These are phyloP conservation scores for Suhomyces terraborum DNA, from an alignment of 1,139 yeast genomes.

Conservation along the genomic window DNA sequence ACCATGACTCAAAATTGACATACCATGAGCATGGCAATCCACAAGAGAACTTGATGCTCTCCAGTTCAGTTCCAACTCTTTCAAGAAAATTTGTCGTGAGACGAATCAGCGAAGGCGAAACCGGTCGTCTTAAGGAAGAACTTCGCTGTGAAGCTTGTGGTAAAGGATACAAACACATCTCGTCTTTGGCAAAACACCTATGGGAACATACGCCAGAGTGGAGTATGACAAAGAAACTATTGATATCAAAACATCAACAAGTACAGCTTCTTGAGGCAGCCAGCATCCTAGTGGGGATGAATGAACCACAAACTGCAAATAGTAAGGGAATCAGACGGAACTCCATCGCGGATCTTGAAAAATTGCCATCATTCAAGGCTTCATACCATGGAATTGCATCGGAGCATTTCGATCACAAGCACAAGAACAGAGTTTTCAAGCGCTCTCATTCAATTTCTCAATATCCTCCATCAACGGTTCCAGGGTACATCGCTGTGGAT, in stretches of 20 bases:
- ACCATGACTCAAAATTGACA: slow-evolving; percentile 8
- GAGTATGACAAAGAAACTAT: slow-evolving; percentile 78
- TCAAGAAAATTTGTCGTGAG: slow-evolving; percentile 78
- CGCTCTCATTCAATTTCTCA: slow-evolving; percentile 18
- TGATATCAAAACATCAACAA: slow-evolving; percentile 88
- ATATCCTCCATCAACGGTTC: slow-evolving; percentile 17
- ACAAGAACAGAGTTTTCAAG: slow-evolving; percentile 6
- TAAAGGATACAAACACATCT: slow-evolving; percentile 83
- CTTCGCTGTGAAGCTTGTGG: slow-evolving; percentile 89
- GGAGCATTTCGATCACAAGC: slow-evolving; percentile 5
- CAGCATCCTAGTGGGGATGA: slow-evolving; percentile 80
- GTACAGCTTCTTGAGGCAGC: slow-evolving; percentile 90
- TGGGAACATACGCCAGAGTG: slow-evolving; percentile 90
- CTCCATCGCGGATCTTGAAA: slow-evolving; percentile 12
- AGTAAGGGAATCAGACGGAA: slow-evolving; percentile 20
- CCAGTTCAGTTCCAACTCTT: slow-evolving; percentile 47
- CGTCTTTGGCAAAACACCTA: slow-evolving; percentile 73
- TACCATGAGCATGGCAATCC: slow-evolving; percentile 10
- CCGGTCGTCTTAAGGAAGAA: slow-evolving; percentile 80
- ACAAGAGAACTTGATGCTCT: neutral
- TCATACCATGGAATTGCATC: slow-evolving; percentile 7
- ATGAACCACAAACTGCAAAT: slow-evolving; percentile 37
- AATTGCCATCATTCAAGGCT: slow-evolving; percentile 8
- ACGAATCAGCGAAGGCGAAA: slow-evolving; percentile 82
- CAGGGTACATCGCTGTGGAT: slow-evolving; percentile 12